Base-by-base conservation (phyloP, 1,284 basidiomycete genomes). In the Mycosarcoma maydis region DNA sequence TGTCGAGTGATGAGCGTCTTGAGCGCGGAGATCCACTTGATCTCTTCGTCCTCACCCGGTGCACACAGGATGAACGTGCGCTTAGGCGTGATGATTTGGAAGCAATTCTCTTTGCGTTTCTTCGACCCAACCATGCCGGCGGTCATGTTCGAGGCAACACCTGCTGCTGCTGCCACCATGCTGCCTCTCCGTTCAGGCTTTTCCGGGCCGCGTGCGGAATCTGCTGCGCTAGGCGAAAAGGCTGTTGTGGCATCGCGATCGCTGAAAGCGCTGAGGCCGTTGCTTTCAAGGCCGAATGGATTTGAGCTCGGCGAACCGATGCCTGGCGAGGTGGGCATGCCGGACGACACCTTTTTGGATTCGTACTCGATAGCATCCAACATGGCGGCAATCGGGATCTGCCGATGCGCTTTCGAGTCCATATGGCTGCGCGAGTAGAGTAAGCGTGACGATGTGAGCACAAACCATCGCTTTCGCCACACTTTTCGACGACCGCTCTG, bases 61-160 rank as follows among this genome's bases (percentile, higher is more conserved):
- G 95, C 96, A 76, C 94, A 97, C 19, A 98, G 85, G 56, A 97
- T 83, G 65, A 92, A 86, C 20, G 91, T 90, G 53, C 93, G 87
- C 83, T 95, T 94, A 57, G 93, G 94, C 27, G 94, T 98, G 73
- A 98, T 91, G 62, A 98, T 90, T 84, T 96, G 93, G 88, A 98
- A 97, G 47, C 90, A 92, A 80, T 90, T 86, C 39, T 84, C 83
- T 24, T 82, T 77, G 27, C 59, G 59, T 53, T 72, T 76, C 54
- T 62, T 78, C 8, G 57, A 58, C 2, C 55, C 69, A 6, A 65
- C 61, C 44, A 66, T 55, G 13, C 61, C 61, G 2, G 45, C 57
- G 1, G 68, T 56, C 60, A 61, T 64, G 51, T 71, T 73, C 30
- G 62, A 62, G 3, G 68, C 70, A 7, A 69, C 61, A 6, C 72